Evolutionary conservation across 345 rosid genomes (phyloP).

Genomic region (Syzygium grande): DNA sequence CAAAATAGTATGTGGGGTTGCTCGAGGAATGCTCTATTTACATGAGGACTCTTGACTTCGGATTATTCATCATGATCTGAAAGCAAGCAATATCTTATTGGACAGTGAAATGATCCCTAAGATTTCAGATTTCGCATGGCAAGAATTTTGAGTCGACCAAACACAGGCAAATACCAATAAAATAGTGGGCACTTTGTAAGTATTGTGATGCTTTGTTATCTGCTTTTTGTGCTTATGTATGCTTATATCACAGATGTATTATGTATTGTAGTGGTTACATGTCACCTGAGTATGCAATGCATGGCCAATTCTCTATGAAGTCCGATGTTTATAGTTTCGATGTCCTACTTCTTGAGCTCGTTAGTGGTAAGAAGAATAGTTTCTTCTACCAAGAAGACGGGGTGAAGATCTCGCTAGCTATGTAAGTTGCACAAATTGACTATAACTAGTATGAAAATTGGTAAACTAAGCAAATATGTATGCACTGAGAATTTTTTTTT

Average conservation of each 20-base stretch:
- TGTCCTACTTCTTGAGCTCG: constrained; percentile 14
- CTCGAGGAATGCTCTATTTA: constrained; percentile 15
- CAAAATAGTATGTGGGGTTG: constrained; percentile 12
- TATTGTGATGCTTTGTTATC: not conserved
- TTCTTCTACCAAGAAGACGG: constrained; percentile 1
- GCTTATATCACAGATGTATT: too few relatives aligned
- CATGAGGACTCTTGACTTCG: constrained; percentile 15
- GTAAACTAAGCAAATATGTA: too few relatives aligned
- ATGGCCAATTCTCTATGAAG: constrained; percentile 23
- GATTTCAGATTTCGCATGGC: constrained; percentile 24
- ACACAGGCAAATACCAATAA: constrained; percentile 4
- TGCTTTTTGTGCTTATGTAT: too few relatives aligned
- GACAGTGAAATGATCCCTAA: constrained; percentile 20
- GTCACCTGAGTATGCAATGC: constrained; percentile 30
- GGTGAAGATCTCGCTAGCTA: too few relatives aligned
- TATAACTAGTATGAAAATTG: too few relatives aligned
- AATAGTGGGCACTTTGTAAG: constrained; percentile 21
- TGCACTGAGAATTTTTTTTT: too few relatives aligned
- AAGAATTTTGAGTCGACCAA: constrained; percentile 8
- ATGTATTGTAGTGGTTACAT: constrained; percentile 46
- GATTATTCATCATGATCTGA: constrained; percentile 18
- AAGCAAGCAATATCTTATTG: constrained; percentile 16
- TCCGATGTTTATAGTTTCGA: constrained; percentile 30
- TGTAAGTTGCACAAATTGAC: too few relatives aligned
- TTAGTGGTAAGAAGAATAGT: constrained; percentile 29